A percentile compares a stretch with the other conserved stretches of the same genome.
These are phyloP conservation scores for Backusella circina DNA, from an alignment of 192 early-diverging fungal genomes.

Conservation along the genomic window DNA sequence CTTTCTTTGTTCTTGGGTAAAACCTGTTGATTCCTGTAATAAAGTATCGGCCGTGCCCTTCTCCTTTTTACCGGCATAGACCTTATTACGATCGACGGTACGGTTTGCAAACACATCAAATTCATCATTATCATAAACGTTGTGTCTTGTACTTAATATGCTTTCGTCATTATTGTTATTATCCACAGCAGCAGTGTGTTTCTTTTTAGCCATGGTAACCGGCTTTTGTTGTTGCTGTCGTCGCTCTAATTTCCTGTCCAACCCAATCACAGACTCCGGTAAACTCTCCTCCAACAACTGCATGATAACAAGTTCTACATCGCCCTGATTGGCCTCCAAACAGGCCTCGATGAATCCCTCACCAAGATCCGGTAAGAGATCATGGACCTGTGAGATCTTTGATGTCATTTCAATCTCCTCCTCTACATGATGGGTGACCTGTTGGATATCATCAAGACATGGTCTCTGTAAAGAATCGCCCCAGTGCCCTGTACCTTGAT, in stretches of 20 bases:
- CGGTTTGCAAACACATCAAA: slow-evolving; percentile 83
- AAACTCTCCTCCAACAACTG: slow-evolving; percentile 76
- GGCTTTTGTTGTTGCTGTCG: slow-evolving; percentile 9
- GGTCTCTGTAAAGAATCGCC: neutral
- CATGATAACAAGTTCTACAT: slow-evolving; percentile 73
- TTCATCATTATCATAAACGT: slow-evolving; percentile 91
- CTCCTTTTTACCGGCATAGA: slow-evolving; percentile 71
- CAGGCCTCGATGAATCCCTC: slow-evolving; percentile 90
- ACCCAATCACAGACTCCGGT: slow-evolving; percentile 55
- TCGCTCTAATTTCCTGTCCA: slow-evolving; percentile 62
- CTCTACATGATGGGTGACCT: slow-evolving; percentile 18
- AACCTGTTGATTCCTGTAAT: slow-evolving; percentile 52
- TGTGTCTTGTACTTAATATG: slow-evolving; percentile 49
- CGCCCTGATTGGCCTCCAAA: slow-evolving; percentile 60
- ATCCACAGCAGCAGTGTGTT: neutral
- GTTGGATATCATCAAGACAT: neutral
- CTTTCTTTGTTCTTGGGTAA: slow-evolving; percentile 46
- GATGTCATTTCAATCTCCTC: slow-evolving; percentile 52
- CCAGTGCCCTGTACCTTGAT: slow-evolving; percentile 7
- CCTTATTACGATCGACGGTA: slow-evolving; percentile 57
- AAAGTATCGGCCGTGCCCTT: slow-evolving; percentile 43
- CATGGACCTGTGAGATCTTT: slow-evolving; percentile 77
- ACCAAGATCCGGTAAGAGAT: slow-evolving; percentile 86
- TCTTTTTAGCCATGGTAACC: neutral
- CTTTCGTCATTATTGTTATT: neutral